Base-by-base conservation (phyloP, 1,284 basidiomycete genomes). In the Leccinum solheimii region DNA sequence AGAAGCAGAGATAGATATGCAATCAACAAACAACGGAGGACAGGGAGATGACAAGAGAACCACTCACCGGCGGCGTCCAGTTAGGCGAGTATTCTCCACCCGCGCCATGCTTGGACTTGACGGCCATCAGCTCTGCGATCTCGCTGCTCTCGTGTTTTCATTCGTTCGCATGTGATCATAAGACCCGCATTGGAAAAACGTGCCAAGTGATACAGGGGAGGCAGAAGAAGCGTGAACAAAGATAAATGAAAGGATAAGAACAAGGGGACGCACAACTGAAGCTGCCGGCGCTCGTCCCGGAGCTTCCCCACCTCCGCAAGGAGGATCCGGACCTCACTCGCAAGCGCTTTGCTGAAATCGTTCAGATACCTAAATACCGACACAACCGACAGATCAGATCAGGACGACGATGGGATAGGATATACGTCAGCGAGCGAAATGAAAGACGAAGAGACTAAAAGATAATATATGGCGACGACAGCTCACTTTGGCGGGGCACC, bases 261-360 rank as follows among this genome's bases (percentile, higher is more conserved):
- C 40, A 27, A 16, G 40, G 51, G 23, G 52, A 81, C 87, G 66
- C 67, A 90, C 87, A 83, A 86, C 70, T 90, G 88, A 55, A 91
- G 77, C 56, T 83, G 81, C 38, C 87, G 76, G 53, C 88, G 81
- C 72, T 91, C 88, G 68, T 91, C 90, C 63, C 88, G 80, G 53
- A 91, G 79, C 71, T 90, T 87, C 21, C 90, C 88, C 13, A 91
- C 89, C 69, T 91, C 88, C 23, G 81, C 82, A 51, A 91, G 78
- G 10, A 86, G 77, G 57, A 84, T 81, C 27, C 84, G 77, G 23
- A 86, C 83, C 73, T 86, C 85, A 38, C 76, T 69, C n/a, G 86
- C 84, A 43, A 86, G 79, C 3, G 84, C 84, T 67, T 86, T 86
- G 67, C 83, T 86, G 68, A 87, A 90, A 69, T 91, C 88, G 67